Evolutionary conservation across 768 basidiomycete species (phyloP).

Genomic region (Cubamyces sp.): DNA sequence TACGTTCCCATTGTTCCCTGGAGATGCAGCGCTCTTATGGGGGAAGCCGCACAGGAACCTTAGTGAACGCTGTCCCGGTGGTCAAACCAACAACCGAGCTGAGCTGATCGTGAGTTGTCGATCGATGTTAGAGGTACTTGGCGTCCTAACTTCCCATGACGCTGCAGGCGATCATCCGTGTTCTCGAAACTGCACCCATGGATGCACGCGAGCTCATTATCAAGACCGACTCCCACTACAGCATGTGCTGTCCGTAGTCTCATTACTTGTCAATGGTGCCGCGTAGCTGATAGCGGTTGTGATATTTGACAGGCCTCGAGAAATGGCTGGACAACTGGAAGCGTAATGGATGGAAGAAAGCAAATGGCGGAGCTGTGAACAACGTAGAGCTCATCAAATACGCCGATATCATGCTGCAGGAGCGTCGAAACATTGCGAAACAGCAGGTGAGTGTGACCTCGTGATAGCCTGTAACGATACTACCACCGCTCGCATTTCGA

Average conservation of each 20-base stretch:
- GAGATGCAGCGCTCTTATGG: neutral
- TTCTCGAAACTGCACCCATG: slow-evolving; percentile 71
- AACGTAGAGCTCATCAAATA: slow-evolving; percentile 75
- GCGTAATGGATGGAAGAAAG: slow-evolving; percentile 50
- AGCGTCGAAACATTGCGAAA: slow-evolving; percentile 47
- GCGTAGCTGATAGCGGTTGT: slow-evolving; percentile 8
- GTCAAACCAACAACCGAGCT: slow-evolving; percentile 86
- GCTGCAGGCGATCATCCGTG: slow-evolving; percentile 81
- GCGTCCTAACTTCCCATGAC: neutral
- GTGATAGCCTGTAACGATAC: neutral
- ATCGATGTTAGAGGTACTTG: neutral
- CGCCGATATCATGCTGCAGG: slow-evolving; percentile 61
- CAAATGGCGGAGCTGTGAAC: slow-evolving; percentile 59
- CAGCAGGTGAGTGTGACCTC: slow-evolving; percentile 49
- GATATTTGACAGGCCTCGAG: slow-evolving; percentile 54
- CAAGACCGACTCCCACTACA: slow-evolving; percentile 84
- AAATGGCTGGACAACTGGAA: slow-evolving; percentile 72
- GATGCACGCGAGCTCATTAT: slow-evolving; percentile 64
- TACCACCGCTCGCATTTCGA: neutral
- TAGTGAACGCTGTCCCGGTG: slow-evolving; percentile 78
- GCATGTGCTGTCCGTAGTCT: slow-evolving; percentile 65
- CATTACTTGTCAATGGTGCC: neutral
- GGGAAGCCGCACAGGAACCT: slow-evolving; percentile 60
- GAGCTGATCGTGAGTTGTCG: slow-evolving; percentile 73
- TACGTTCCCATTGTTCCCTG: slow-evolving; percentile 28